Evolutionary conservation across 257 asterid species (phyloP).

Genomic region (Catharanthus roseus): DNA sequence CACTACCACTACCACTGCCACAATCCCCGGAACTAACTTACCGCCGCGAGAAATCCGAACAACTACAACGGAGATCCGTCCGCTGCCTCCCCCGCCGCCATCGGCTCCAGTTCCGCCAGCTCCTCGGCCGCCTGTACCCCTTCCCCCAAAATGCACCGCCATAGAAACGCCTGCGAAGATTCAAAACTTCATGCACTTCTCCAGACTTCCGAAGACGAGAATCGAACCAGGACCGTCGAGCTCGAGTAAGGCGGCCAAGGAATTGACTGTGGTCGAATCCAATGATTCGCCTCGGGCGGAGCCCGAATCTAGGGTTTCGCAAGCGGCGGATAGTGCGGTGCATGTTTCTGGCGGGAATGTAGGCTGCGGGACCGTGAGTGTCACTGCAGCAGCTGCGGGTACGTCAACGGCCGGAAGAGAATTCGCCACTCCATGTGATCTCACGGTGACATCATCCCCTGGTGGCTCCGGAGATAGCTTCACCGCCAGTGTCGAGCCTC

Average conservation of each 20-base stretch:
- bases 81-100: slow-evolving; percentile 14
- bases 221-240: slow-evolving; percentile 29
- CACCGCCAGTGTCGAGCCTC: slow-evolving; percentile 42
- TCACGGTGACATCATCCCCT: slow-evolving; percentile 48
- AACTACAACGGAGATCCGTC: slow-evolving; percentile 39
- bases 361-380: slow-evolving; percentile 21
- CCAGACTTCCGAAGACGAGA: slow-evolving; percentile 41
- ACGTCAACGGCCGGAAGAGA: slow-evolving; percentile 28
- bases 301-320: slow-evolving; percentile 32
- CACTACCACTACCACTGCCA: slow-evolving; percentile 18
- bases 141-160: slow-evolving; percentile 17
- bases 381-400: slow-evolving; percentile 18
- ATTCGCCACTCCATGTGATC: slow-evolving; percentile 36
- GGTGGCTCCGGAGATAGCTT: slow-evolving; percentile 48
- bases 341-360: slow-evolving; percentile 21
- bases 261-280: slow-evolving; percentile 49
- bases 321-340: slow-evolving; percentile 20
- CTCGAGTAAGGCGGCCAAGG: slow-evolving; percentile 25
- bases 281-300: slow-evolving; percentile 35
- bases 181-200: slow-evolving; percentile 48
- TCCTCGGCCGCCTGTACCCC: slow-evolving; percentile 31
- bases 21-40: slow-evolving; percentile 16
- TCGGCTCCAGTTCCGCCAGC: background rate
- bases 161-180: slow-evolving; percentile 20
- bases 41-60: slow-evolving; percentile 20